Percentiles rank a stretch among this genome's conserved stretches.
Conservation (phyloP, 345 rosid genomes). For the Salix caprea region DNA sequence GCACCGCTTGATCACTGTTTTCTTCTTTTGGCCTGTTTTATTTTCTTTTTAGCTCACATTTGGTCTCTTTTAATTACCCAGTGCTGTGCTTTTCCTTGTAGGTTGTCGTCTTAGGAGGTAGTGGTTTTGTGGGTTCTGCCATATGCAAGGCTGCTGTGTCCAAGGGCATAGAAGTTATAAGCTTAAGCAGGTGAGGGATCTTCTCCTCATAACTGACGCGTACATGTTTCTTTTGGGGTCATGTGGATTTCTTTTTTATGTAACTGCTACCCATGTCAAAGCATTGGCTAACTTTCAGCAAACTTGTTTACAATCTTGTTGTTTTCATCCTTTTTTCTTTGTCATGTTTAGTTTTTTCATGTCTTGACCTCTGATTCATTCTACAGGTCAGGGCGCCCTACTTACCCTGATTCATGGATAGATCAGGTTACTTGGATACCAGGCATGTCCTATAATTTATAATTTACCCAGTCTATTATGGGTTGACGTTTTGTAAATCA, state of each 20-base stretch:
- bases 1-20: not conserved
- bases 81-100: slow-evolving; percentile 29
- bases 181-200: slow-evolving; percentile 69
- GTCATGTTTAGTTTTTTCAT: slow-evolving; percentile 1
- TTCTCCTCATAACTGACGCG: slow-evolving; percentile 4
- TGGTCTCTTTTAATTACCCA: slow-evolving; percentile 7
- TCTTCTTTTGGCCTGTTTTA: not conserved
- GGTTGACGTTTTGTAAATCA: not conserved
- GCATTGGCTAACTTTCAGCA: not conserved
- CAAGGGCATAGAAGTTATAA: slow-evolving; percentile 75
- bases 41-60: not conserved
- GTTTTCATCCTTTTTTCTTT: not conserved
- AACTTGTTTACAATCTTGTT: not conserved
- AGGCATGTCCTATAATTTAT: slow-evolving; percentile 42
- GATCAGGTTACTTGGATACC: slow-evolving; percentile 88
- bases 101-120: slow-evolving; percentile 93
- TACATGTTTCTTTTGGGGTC: slow-evolving; percentile 2
- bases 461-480: slow-evolving; percentile 7
- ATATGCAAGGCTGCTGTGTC: slow-evolving; percentile 88
- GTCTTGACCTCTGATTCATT: slow-evolving; percentile 7
- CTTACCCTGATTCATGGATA: slow-evolving; percentile 61
- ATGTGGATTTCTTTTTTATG: not conserved
- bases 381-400: slow-evolving; percentile 82
- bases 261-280: not conserved
- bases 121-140: slow-evolving; percentile 90